Evolutionary conservation across 148 eudicot species (phyloP).

Genomic region (Rhododendron simsii): DNA sequence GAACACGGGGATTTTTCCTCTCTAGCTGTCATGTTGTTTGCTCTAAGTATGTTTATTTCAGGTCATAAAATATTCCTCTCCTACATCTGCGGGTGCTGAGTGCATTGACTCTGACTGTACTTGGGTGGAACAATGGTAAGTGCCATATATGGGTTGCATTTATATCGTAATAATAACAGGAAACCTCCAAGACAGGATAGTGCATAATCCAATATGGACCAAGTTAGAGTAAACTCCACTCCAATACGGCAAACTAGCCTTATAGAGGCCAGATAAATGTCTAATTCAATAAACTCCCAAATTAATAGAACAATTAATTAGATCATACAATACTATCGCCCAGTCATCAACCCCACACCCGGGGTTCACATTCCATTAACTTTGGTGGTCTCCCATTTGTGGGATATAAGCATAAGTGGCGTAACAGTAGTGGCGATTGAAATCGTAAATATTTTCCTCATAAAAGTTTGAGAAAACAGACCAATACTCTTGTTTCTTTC

Average conservation of each 20-base stretch:
- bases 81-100: conserved; percentile 92
- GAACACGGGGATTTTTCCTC: background rate
- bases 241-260: background rate
- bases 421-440: background rate
- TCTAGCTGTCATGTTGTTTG: background rate
- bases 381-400: background rate
- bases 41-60: conserved; percentile 17
- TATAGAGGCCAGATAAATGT: background rate
- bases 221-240: background rate
- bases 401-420: background rate
- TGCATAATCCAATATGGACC: background rate
- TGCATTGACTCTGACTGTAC: conserved; percentile 88
- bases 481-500: background rate
- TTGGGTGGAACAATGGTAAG: conserved; percentile 97
- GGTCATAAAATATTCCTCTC: conserved; percentile 85
- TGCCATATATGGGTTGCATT: background rate
- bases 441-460: background rate
- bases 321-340: background rate
- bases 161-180: background rate
- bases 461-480: background rate
- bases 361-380: background rate
- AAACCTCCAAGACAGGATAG: background rate
- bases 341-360: background rate
- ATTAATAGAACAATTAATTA: background rate
- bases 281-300: background rate